Evolutionary conservation across 345 rosid species (phyloP).

Genomic region (Mallotus nudiflorus): DNA sequence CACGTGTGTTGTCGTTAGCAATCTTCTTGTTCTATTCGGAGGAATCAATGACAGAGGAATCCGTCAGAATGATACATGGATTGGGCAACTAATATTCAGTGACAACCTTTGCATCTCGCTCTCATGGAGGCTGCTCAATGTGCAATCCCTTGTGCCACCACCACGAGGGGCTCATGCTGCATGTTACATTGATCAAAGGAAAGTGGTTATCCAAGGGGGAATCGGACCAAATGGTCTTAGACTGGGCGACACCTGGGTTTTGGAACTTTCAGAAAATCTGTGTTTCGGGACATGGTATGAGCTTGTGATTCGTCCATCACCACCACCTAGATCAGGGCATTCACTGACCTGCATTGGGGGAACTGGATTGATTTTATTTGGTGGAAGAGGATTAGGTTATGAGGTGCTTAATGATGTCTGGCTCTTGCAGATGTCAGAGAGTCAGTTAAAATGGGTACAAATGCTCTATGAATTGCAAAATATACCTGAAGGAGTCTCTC

Average conservation of each 20-base stretch:
- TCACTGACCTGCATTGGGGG: constrained; percentile 68
- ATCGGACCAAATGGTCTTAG: constrained; percentile 71
- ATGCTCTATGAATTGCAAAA: constrained; percentile 52
- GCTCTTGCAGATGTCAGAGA: constrained; percentile 58
- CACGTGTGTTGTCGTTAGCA: constrained; percentile 59
- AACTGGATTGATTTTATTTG: constrained; percentile 60
- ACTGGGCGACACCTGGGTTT: constrained; percentile 80
- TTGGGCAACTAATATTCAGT: constrained; percentile 52
- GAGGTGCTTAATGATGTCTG: constrained; percentile 86
- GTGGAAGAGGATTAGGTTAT: constrained; percentile 87
- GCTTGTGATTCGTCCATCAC: constrained; percentile 55
- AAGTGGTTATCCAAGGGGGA: constrained; percentile 87
- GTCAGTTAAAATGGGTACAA: constrained; percentile 58
- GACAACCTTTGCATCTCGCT: constrained; percentile 46
- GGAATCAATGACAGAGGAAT: constrained; percentile 86
- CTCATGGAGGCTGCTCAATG: constrained; percentile 67
- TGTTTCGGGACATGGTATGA: constrained; percentile 63
- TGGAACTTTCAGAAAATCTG: constrained; percentile 66
- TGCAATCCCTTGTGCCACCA: constrained; percentile 58
- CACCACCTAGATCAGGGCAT: constrained; percentile 95
- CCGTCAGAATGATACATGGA: constrained; percentile 86
- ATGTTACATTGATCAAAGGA: constrained; percentile 57
- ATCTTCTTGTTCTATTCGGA: constrained; percentile 71
- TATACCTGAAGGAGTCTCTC: constrained; percentile 53
- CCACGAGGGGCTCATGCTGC: constrained; percentile 96